Conservation (phyloP, 345 rosid species). For the Hirschfeldia incana region DNA sequence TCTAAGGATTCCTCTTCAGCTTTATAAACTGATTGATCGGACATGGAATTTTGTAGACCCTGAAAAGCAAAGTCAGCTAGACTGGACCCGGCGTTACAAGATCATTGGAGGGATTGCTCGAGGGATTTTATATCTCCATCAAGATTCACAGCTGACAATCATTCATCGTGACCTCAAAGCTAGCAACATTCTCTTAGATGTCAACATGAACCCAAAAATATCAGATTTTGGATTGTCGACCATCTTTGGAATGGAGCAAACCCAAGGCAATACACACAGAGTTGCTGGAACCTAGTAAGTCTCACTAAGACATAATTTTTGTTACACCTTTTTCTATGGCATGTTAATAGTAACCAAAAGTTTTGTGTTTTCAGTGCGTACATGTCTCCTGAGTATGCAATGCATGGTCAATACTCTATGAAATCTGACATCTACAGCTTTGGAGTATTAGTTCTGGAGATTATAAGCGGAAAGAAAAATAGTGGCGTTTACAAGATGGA, state of each 20-base stretch:
- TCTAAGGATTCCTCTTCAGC: background rate
- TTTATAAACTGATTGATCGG: background rate
- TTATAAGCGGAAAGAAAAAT: slow-evolving; percentile 19
- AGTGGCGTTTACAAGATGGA: slow-evolving; percentile 22
- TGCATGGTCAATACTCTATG: background rate
- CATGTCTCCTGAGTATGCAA: background rate
- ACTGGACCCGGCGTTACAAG: background rate
- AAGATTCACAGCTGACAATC: background rate
- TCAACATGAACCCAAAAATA: background rate
- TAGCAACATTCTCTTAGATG: background rate
- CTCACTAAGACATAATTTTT: background rate
- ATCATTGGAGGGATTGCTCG: background rate
- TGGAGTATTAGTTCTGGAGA: background rate
- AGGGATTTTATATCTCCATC: background rate
- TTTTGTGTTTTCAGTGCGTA: background rate
- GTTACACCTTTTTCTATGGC: background rate
- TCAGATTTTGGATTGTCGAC: background rate
- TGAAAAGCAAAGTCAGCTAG: background rate
- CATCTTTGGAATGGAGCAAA: background rate
- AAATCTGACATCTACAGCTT: background rate
- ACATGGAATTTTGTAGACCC: background rate
- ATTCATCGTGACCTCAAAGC: background rate
- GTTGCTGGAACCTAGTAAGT: background rate
- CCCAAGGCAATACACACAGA: background rate
- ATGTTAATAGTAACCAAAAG: background rate